A percentile compares a stretch with the other conserved stretches of the same genome.
These are phyloP conservation scores for Candida sojae DNA, from an alignment of 1,139 yeast species.

Conservation along the genomic window DNA sequence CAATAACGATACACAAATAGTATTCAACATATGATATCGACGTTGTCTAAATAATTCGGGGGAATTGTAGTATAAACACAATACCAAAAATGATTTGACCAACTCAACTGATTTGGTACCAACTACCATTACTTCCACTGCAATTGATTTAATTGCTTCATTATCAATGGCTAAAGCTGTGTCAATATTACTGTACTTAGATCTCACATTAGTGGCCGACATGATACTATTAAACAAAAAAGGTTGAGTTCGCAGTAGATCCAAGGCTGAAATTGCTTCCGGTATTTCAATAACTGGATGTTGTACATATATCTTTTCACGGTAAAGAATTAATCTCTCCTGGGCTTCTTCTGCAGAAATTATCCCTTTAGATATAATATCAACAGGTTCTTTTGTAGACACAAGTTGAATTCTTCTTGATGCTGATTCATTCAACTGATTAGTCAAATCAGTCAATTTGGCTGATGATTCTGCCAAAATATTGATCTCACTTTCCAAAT, in stretches of 20 bases:
- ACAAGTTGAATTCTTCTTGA: slow-evolving; percentile 40
- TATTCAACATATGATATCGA: slow-evolving; percentile 69
- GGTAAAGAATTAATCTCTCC: slow-evolving; percentile 44
- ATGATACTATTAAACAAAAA: slow-evolving; percentile 64
- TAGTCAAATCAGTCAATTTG: slow-evolving; percentile 39
- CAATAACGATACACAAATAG: slow-evolving; percentile 66
- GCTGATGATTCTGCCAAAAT: slow-evolving; percentile 31
- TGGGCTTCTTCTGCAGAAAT: slow-evolving; percentile 53
- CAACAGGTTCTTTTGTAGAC: slow-evolving; percentile 25
- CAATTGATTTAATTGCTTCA: slow-evolving; percentile 56
- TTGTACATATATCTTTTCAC: slow-evolving; percentile 33
- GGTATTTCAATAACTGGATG: slow-evolving; percentile 62
- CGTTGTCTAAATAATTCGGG: slow-evolving; percentile 82
- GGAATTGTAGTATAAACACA: slow-evolving; percentile 79
- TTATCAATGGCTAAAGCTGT: slow-evolving; percentile 50
- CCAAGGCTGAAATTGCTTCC: slow-evolving; percentile 41
- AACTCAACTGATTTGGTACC: slow-evolving; percentile 77
- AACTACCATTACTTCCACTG: slow-evolving; percentile 63
- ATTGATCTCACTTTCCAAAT: slow-evolving; percentile 39
- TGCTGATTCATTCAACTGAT: slow-evolving; percentile 33
- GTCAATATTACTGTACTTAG: slow-evolving; percentile 31
- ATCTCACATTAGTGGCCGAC: slow-evolving; percentile 55
- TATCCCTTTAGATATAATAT: slow-evolving; percentile 50
- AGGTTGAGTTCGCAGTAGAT: slow-evolving; percentile 55
- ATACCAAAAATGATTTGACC: slow-evolving; percentile 58